phyloP scores from a whole-genome alignment of 2,329 filamentous ascomycete genomes.

The Penicillium verrucosum region DNA sequence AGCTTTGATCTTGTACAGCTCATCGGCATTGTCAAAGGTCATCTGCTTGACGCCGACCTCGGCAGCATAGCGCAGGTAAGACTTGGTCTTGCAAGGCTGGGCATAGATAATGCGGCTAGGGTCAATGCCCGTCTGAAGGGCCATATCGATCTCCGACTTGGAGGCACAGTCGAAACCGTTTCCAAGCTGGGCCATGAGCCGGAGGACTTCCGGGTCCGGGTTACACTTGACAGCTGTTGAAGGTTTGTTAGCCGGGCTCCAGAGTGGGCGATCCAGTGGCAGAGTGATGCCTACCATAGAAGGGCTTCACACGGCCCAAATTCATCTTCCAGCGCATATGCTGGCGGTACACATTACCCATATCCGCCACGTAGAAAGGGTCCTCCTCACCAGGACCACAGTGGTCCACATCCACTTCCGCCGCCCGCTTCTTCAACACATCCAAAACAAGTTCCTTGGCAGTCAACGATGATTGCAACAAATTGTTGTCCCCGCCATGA shows the following conservation, averaged over 20 bases:
- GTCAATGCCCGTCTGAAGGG: constrained; percentile 76
- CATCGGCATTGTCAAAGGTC: constrained; percentile 98
- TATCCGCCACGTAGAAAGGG: constrained; percentile 95
- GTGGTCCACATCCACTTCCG: constrained; percentile 77
- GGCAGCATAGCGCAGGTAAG: constrained; percentile 88
- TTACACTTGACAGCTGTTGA: constrained; percentile 92
- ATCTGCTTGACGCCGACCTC: constrained; percentile 88
- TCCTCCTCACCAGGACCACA: constrained; percentile 94
- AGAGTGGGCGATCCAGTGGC: neutral
- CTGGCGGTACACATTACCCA: constrained; percentile 98
- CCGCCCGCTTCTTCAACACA: constrained; percentile 80
- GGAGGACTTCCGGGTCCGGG: constrained; percentile 83
- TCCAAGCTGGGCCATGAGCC: constrained; percentile 80
- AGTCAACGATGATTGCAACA: constrained; percentile 42
- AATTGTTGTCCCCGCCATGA: constrained; percentile 45
- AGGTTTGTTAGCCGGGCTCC: constrained; percentile 6
- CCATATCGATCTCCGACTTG: constrained; percentile 93
- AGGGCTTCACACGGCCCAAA: constrained; percentile 86
- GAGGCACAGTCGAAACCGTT: constrained; percentile 98
- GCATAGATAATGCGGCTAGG: constrained; percentile 96
- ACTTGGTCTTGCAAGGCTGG: constrained; percentile 99
- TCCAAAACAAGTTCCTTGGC: constrained; percentile 82
- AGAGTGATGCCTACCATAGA: constrained; percentile 68
- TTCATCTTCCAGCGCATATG: constrained; percentile 97
- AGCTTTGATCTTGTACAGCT: constrained; percentile 96